Evolutionary conservation across 169 alveolate species (phyloP).

Genomic region (Plasmodium vivax): DNA sequence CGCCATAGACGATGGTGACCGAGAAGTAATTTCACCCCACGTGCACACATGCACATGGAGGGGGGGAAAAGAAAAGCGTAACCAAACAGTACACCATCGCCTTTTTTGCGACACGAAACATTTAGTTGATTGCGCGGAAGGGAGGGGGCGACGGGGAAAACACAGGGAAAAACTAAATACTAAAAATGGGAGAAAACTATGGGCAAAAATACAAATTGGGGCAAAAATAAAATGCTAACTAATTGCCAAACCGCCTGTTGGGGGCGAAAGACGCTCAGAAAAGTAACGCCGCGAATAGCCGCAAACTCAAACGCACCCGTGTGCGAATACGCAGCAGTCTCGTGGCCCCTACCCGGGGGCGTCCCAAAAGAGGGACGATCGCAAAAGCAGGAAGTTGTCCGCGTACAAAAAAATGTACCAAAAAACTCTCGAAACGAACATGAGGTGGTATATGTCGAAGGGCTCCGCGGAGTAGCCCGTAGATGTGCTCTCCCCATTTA

Average conservation of each 20-base stretch:
- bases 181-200: no score
- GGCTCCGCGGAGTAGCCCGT: conserved; percentile 73
- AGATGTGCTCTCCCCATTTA: conserved; percentile 58
- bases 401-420: conserved; percentile 68
- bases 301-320: neutral
- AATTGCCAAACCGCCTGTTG: neutral
- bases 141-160: neutral
- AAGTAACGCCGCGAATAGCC: neutral
- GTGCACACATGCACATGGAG: neutral
- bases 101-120: neutral
- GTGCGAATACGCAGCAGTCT: neutral
- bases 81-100: neutral
- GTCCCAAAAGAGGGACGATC: conserved; percentile 36
- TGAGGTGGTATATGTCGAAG: conserved; percentile 71
- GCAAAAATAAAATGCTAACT: neutral
- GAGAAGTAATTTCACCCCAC: neutral
- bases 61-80: neutral
- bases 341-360: neutral
- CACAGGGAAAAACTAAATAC: neutral
- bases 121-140: neutral
- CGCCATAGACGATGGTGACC: neutral
- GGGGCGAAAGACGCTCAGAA: neutral
- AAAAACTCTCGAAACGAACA: conserved; percentile 58
- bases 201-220: neutral
- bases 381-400: conserved; percentile 49